phyloP scores from a whole-genome alignment of 768 basidiomycete genomes.

The Boletus rufocinnamomeus region DNA sequence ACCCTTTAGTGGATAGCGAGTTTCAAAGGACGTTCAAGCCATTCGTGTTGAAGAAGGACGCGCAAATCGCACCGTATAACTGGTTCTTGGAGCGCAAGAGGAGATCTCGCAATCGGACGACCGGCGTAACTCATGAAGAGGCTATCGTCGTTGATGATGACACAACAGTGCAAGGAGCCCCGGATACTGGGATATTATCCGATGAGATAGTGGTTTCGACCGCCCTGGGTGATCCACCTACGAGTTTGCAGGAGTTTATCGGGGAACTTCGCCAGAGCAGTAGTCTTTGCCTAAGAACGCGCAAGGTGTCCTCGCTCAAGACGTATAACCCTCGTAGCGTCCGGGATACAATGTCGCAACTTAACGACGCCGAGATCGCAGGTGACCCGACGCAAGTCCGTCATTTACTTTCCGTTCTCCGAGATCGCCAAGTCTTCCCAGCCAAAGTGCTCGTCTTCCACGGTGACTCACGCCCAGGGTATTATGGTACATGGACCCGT shows the following conservation, averaged over 20 bases:
- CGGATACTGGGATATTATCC: slow-evolving; percentile 10
- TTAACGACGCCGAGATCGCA: slow-evolving; percentile 76
- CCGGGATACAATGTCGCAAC: slow-evolving; percentile 55
- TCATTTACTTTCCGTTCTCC: slow-evolving; percentile 58
- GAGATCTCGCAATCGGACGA: slow-evolving; percentile 21
- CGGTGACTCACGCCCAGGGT: slow-evolving; percentile 87
- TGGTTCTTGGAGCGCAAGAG: slow-evolving; percentile 52
- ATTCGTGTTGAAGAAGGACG: slow-evolving; percentile 76
- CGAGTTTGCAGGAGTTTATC: slow-evolving; percentile 19
- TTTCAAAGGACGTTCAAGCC: slow-evolving; percentile 79
- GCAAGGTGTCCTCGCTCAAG: slow-evolving; percentile 28
- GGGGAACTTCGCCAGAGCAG: slow-evolving; percentile 35
- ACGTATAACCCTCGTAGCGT: slow-evolving; percentile 39
- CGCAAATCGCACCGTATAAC: slow-evolving; percentile 70
- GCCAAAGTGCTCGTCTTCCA: slow-evolving; percentile 84
- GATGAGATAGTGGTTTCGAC: background rate
- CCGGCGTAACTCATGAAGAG: slow-evolving; percentile 37
- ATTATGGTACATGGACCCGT: slow-evolving; percentile 93
- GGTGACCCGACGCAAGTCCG: slow-evolving; percentile 73
- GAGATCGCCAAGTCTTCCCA: slow-evolving; percentile 61
- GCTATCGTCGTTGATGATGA: slow-evolving; percentile 63
- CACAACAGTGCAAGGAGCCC: slow-evolving; percentile 12
- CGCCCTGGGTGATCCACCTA: background rate
- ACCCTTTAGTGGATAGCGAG: slow-evolving; percentile 52
- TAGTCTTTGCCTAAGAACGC: slow-evolving; percentile 24